Base-by-base conservation (phyloP, 805 yeast species). In the Metschnikowia picachoensis region DNA sequence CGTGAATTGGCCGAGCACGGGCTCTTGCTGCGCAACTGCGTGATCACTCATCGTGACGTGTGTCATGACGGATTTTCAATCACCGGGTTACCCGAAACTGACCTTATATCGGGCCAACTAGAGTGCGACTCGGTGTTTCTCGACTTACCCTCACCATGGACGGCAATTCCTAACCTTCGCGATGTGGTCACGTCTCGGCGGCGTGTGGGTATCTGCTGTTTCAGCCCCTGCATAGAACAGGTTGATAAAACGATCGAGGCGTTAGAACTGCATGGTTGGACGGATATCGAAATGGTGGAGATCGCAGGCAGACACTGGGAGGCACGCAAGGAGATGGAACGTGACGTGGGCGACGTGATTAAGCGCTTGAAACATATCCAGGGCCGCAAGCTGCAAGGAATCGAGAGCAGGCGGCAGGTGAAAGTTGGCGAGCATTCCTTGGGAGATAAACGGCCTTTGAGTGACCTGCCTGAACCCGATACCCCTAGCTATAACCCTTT, bases 151-250 rank as follows among this genome's bases (percentile, higher is more conserved):
- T 83, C 96, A 5, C 99, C 99, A 8, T 92, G 98, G 97, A 82
- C 81, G 32, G 99, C 99, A 6, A 85, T 94, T 43, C 88, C 89
- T 7, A 84, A 85, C 64, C 67, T 92, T 38, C 67, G 73, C 11
- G 55, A 60, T 30, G 95, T 86, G 1, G 74, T 87, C 13, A 68
- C 85, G 8, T 63, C 68, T 8, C 67, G 67, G 15, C 70, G 74
- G 45, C 72, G 74, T 27, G 87, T 82, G 17, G 82, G 86, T 3
- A 76, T 94, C 44, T 94, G 99, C 67, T 94, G 99, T 66, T 94
- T 94, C 61, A 87, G 96, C 34, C 99, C 99, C 9, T 94, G 99
- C 66, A 87, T 94, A 39, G 99, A 94, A 67, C 99, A 94, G 68
- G 99, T 94, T 3, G 85, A 85, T 47, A 84, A 87, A 61, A 87